These are phyloP conservation scores for Malassezia obtusa DNA, from an alignment of 1,284 basidiomycete genomes.

Conservation along the genomic window DNA sequence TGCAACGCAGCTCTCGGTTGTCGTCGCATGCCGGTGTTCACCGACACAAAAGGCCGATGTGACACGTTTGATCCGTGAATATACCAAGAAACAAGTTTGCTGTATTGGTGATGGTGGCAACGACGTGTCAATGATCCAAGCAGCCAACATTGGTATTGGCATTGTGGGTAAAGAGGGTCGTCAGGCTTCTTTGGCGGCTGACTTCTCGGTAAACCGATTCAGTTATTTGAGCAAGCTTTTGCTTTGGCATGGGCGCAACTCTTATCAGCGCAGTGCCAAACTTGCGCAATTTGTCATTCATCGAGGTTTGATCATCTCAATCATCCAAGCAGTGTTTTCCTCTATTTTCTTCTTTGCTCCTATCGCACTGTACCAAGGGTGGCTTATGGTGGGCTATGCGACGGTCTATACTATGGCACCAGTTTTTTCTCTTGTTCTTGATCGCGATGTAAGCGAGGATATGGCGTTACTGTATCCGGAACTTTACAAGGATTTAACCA, in stretches of 20 bases:
- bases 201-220: constrained; percentile 96
- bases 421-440: constrained; percentile 90
- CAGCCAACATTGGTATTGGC: constrained; percentile 85
- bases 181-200: constrained; percentile 92
- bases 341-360: constrained; percentile 98
- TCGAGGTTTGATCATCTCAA: constrained; percentile 81
- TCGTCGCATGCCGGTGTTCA: constrained; percentile 94
- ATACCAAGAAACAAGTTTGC: constrained; percentile 88
- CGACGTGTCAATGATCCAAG: constrained; percentile 92
- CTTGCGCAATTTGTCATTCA: constrained; percentile 98
- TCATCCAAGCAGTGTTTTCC: constrained; percentile 80
- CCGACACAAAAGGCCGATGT: constrained; percentile 98
- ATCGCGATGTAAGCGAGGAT: constrained; percentile 91
- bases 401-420: constrained; percentile 98
- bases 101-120: constrained; percentile 95
- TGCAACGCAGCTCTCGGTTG: constrained; percentile 85
- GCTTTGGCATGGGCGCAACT: constrained; percentile 93
- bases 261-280: constrained; percentile 93
- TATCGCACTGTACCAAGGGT: constrained; percentile 94
- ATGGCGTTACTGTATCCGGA: constrained; percentile 91
- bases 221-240: constrained; percentile 86
- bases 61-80: constrained; percentile 75
- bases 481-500: constrained; percentile 86
- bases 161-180: constrained; percentile 99
- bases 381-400: constrained; percentile 95